These are phyloP conservation scores for Xylaria sp. DNA, from an alignment of 2,329 filamentous ascomycete genomes.

Conservation along the genomic window DNA sequence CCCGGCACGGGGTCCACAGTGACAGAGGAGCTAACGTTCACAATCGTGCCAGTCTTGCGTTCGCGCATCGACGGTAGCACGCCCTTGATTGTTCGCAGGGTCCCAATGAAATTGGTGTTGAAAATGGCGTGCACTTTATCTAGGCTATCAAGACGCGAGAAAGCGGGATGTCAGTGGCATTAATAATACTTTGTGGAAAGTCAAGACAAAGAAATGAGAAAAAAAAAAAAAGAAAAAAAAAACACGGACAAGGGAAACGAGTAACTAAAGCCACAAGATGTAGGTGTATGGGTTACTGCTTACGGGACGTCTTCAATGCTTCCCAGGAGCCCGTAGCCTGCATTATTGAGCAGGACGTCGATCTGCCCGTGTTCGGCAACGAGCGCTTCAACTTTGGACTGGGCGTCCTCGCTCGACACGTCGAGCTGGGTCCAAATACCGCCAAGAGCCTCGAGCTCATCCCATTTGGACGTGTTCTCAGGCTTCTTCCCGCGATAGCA, in stretches of 20 bases:
- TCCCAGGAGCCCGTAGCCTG: conserved; percentile 41
- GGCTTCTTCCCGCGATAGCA: conserved; percentile 43
- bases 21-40: conserved; percentile 45
- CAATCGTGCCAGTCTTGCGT: conserved; percentile 46
- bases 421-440: conserved; percentile 45
- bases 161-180: conserved; percentile 18
- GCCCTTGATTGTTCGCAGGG: conserved; percentile 43
- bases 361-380: conserved; percentile 41
- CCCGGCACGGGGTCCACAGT: conserved; percentile 34
- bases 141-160: conserved; percentile 33
- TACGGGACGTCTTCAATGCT: conserved; percentile 44
- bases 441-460: conserved; percentile 43
- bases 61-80: conserved; percentile 46
- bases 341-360: conserved; percentile 46
- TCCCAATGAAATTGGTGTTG: conserved; percentile 44
- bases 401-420: conserved; percentile 40
- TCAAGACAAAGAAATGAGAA: background rate
- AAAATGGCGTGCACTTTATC: conserved; percentile 42
- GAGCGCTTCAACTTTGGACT: conserved; percentile 39
- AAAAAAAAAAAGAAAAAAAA: background rate
- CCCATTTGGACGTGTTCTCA: conserved; percentile 33
- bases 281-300: background rate
- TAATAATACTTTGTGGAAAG: background rate
- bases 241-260: background rate
- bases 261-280: background rate